Evolutionary conservation across 2,329 filamentous ascomycete genomes (phyloP).

Genomic region (Rutstroemia sp.): DNA sequence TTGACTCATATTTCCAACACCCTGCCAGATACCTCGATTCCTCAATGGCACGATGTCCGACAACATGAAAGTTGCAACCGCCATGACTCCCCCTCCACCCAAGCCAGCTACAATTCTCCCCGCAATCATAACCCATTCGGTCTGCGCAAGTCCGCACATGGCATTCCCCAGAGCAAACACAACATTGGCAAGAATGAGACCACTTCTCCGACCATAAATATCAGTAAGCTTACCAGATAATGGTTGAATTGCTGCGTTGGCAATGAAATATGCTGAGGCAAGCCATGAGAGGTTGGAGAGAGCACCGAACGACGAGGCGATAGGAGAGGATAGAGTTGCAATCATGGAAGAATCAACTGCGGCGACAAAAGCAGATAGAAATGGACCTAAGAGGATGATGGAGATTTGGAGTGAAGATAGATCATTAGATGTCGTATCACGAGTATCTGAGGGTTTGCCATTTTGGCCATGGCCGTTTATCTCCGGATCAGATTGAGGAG

Average conservation of each 20-base stretch:
- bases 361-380: conserved; percentile 3
- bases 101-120: conserved; percentile 48
- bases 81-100: conserved; percentile 62
- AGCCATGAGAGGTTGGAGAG: conserved; percentile 53
- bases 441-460: no score
- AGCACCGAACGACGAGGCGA: conserved; percentile 16
- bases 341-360: conserved; percentile 8
- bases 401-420: not conserved
- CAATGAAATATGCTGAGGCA: conserved; percentile 58
- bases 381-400: not conserved
- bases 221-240: conserved; percentile 65
- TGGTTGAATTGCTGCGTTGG: conserved; percentile 67
- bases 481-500: no score
- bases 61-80: conserved; percentile 29
- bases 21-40: conserved; percentile 51
- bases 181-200: conserved; percentile 55
- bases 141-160: conserved; percentile 54
- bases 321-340: conserved; percentile 5
- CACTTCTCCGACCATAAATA: conserved; percentile 62
- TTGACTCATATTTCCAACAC: conserved; percentile 63
- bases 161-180: conserved; percentile 60
- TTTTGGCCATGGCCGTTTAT: no score
- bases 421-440: not conserved
- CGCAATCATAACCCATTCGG: conserved; percentile 56
- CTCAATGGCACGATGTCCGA: conserved; percentile 5